Evolutionary conservation across 129 eudicot genomes (phyloP), one percentile per base, ranked within the genome.

Genomic region (Pittosporum tobira): DNA sequence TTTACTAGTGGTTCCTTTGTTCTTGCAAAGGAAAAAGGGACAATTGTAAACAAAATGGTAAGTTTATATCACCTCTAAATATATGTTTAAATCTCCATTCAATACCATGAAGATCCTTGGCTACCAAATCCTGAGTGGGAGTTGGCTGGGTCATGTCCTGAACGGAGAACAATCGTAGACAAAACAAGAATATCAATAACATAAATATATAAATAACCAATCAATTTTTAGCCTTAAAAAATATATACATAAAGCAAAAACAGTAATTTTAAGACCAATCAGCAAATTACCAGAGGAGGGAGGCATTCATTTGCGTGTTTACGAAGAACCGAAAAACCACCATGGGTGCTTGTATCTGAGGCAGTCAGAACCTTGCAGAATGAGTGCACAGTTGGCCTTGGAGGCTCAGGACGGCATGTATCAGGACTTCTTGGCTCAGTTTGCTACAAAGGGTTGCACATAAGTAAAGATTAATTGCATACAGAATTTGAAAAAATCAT

Each of bases 261-360:
- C 56, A 31, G 12, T 31, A 28, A 14, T 6, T 13, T 14, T 23
- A 26, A 46, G 7, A 34, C 27, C 20, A 47, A 27, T 5, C 15
- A 31, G 8, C 18, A 21, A 48, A 14, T 42, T 83, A 91, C 98
- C 96, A 91, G 65, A 8, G 78, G 79, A 46, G 98, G 98, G 44
- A 91, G 77, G 71, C 98, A 91, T 43, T 86, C 96, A 10, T 79
- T 83, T 2, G 98, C 98, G 11, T 91, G 98, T 50, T 81, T 86
- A 5, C 96, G 82, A 20, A 86, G 88, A 27, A 91, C 98, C 16
- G 98, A 91, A 62, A 86, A 91, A 10, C 98, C 98, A 2, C 98
- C 98, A 57, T 91, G 98, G 16, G 98, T 91, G 63, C 98, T 91
- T 28, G 98, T 91, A 67, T 91, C 98, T 1, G 98, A 91, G 48